Conservation (phyloP, 352 stramenopile species). For the Pythium myriotylum region DNA sequence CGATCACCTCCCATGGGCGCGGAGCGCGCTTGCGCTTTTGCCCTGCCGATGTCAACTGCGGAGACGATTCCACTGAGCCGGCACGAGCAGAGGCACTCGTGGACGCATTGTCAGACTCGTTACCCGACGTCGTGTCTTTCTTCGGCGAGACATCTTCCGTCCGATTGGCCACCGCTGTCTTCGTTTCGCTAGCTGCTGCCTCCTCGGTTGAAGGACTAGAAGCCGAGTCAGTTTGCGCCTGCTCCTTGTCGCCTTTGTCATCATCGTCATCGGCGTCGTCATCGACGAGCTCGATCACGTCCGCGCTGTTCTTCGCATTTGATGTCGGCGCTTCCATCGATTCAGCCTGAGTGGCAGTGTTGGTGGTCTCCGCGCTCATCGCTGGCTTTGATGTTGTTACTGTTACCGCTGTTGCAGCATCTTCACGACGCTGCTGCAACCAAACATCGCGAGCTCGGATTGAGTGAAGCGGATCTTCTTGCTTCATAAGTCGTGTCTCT, state of each 20-base stretch:
- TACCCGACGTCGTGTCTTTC: neutral
- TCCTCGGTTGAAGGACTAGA: neutral
- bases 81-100: neutral
- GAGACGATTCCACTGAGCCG: neutral
- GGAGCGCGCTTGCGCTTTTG: constrained; percentile 37
- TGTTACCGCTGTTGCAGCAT: neutral
- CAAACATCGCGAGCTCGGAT: constrained; percentile 1
- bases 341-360: too few relatives aligned
- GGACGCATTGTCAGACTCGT: neutral
- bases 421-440: constrained; percentile 7
- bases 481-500: constrained; percentile 27
- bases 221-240: neutral
- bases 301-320: neutral
- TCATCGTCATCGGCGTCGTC: constrained; percentile 10
- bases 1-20: constrained; percentile 72
- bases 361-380: neutral
- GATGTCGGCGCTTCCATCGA: neutral
- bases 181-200: neutral
- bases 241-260: neutral
- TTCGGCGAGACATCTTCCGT: neutral
- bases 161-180: neutral
- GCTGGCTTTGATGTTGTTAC: neutral
- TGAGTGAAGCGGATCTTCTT: constrained; percentile 30
- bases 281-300: constrained; percentile 23
- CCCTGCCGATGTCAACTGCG: neutral